These are phyloP conservation scores for Sarocladium oryzae DNA, from an alignment of 2,329 filamentous ascomycete species.

Conservation along the genomic window DNA sequence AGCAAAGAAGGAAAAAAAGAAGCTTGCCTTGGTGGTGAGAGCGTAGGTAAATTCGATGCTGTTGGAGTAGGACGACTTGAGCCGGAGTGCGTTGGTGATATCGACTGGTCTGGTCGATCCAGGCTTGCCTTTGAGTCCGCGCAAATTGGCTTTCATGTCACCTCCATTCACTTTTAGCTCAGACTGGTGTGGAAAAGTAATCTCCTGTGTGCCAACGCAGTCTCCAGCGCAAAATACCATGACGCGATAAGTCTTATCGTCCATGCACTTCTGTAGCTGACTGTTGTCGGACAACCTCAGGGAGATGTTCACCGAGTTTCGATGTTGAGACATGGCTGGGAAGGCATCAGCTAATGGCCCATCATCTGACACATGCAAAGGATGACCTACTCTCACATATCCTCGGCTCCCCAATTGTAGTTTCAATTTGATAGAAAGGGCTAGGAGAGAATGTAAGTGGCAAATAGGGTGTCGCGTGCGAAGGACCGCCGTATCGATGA, in stretches of 20 bases:
- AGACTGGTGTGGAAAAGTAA: constrained; percentile 86
- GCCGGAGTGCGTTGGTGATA: constrained; percentile 70
- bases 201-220: constrained; percentile 59
- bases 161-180: constrained; percentile 86
- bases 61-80: constrained; percentile 67
- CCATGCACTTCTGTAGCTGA: constrained; percentile 47
- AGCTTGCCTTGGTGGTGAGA: constrained; percentile 73
- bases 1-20: neutral
- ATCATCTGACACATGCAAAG: neutral
- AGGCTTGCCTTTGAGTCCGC: constrained; percentile 91
- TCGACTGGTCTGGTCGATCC: constrained; percentile 92
- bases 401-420: constrained; percentile 46
- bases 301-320: constrained; percentile 10
- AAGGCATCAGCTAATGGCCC: constrained; percentile 22
- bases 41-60: constrained; percentile 84
- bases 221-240: constrained; percentile 80
- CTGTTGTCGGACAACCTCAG: constrained; percentile 45
- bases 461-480: neutral
- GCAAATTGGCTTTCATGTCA: constrained; percentile 86
- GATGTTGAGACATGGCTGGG: constrained; percentile 47
- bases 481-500: neutral
- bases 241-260: constrained; percentile 59
- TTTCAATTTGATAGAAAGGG: constrained; percentile 73
- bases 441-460: constrained; percentile 55
- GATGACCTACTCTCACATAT: constrained; percentile 6